phyloP scores from a whole-genome alignment of 306 rosid species.

The Cicer cuneatum region DNA sequence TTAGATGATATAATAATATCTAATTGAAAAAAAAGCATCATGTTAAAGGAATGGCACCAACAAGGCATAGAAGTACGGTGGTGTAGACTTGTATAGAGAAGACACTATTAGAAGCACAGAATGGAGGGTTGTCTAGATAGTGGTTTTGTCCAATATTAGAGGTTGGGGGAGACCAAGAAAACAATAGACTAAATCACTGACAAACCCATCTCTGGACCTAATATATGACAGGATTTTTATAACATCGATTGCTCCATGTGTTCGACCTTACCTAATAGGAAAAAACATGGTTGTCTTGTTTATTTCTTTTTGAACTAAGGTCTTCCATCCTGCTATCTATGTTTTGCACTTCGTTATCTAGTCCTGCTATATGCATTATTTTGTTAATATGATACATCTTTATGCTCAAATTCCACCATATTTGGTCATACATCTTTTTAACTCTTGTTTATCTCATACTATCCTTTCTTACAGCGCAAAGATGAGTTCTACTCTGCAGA shows the following conservation, averaged over 20 bases:
- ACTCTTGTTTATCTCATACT: conserved; percentile 9
- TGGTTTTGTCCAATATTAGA: neutral
- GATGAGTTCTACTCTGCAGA: conserved; percentile 70
- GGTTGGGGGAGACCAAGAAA: neutral
- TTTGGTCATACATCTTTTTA: neutral
- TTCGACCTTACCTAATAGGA: neutral
- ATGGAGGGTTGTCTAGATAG: neutral
- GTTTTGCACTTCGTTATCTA: neutral
- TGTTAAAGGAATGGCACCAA: conserved; percentile 15
- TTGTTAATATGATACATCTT: conserved; percentile 19
- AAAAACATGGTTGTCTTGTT: neutral
- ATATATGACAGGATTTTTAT: neutral
- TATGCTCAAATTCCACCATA: conserved; percentile 25
- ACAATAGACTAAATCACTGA: neutral
- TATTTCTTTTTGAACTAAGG: conserved; percentile 2
- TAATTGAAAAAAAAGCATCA: conserved; percentile 5
- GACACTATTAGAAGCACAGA: neutral
- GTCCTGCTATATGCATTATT: conserved; percentile 21
- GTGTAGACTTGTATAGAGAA: neutral
- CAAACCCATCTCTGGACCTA: neutral
- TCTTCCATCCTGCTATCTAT: conserved; percentile 1
- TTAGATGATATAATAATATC: conserved; percentile 14
- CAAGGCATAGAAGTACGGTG: neutral
- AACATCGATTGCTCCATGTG: neutral
- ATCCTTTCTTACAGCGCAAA: conserved; percentile 59